Evolutionary conservation across 2,329 filamentous ascomycete genomes (phyloP).

Genomic region (Fusarium sp.): DNA sequence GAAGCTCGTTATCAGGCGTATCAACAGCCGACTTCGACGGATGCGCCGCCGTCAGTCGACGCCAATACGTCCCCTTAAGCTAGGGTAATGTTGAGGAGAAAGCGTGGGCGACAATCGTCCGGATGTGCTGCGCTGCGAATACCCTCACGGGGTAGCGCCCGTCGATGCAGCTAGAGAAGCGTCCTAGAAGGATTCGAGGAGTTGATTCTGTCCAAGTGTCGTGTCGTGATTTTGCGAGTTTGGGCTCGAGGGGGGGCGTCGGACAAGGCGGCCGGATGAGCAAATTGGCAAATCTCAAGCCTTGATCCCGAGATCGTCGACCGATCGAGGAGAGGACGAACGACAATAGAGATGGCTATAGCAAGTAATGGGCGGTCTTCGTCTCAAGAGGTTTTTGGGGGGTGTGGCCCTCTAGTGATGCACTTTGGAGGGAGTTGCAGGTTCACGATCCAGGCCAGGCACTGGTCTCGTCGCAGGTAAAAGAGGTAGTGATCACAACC

Average conservation of each 20-base stretch:
- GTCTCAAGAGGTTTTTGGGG: constrained; percentile 29
- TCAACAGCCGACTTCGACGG: constrained; percentile 49
- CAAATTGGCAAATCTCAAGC: constrained; percentile 34
- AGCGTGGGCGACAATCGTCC: constrained; percentile 29
- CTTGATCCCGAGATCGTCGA: constrained; percentile 34
- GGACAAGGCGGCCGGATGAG: constrained; percentile 29
- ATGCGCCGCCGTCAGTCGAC: constrained; percentile 51
- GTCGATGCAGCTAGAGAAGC: constrained; percentile 12
- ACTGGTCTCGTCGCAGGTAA: constrained; percentile 36
- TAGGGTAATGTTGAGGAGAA: constrained; percentile 24
- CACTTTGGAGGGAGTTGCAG: constrained; percentile 43
- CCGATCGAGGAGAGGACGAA: constrained; percentile 27
- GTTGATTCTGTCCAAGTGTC: constrained; percentile 33
- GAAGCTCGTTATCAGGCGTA: constrained; percentile 41
- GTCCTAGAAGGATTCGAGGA: constrained; percentile 27
- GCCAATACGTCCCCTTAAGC: constrained; percentile 44
- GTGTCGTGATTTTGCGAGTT: constrained; percentile 42
- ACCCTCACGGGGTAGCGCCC: constrained; percentile 30
- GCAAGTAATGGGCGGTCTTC: constrained; percentile 41
- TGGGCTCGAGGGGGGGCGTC: constrained; percentile 35
- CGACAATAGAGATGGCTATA: constrained; percentile 17
- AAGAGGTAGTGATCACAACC: constrained; percentile 33
- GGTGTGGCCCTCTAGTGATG: constrained; percentile 39
- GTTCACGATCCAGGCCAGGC: constrained; percentile 46
- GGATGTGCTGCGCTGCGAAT: constrained; percentile 28